These are phyloP conservation scores for Daldinia concentrica DNA, from an alignment of 495 filamentous ascomycete species.

Conservation along the genomic window DNA sequence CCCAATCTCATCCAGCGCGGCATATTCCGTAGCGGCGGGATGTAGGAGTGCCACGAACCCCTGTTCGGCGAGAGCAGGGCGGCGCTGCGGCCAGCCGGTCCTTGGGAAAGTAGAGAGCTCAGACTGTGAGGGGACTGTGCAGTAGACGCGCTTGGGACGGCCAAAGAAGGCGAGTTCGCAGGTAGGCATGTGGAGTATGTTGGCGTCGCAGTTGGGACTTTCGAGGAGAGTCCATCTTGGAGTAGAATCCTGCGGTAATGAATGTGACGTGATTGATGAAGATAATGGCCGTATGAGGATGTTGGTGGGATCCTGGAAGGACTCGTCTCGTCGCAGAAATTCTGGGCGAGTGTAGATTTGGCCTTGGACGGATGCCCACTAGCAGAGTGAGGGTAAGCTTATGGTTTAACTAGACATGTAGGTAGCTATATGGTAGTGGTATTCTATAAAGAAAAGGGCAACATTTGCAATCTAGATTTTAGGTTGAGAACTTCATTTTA, in stretches of 20 bases:
- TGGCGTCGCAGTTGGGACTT: conserved; percentile 26
- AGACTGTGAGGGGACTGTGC: not conserved
- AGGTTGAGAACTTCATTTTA: not conserved
- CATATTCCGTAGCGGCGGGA: conserved; percentile 13
- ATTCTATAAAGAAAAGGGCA: not conserved
- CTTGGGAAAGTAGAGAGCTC: not conserved
- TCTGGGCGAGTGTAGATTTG: conserved; percentile 3
- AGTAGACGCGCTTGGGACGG: conserved; percentile 25
- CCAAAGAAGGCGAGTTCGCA: conserved; percentile 35
- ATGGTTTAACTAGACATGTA: not conserved
- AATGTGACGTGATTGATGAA: not conserved
- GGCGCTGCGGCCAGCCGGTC: not conserved
- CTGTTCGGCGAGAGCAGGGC: not conserved
- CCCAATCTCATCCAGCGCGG: not conserved
- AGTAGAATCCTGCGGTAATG: not conserved
- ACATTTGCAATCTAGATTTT: not conserved
- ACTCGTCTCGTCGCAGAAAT: not conserved
- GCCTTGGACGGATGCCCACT: conserved; percentile 35
- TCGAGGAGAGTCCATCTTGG: conserved; percentile 5
- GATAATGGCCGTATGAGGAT: conserved; percentile 25
- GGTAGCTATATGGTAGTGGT: not conserved
- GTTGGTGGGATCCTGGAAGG: conserved; percentile 13
- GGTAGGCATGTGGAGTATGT: conserved; percentile 21
- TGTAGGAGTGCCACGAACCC: conserved; percentile 22
- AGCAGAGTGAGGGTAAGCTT: not conserved